phyloP scores from a whole-genome alignment of 192 early-diverging fungal species.

The Piromyces finnis region DNA sequence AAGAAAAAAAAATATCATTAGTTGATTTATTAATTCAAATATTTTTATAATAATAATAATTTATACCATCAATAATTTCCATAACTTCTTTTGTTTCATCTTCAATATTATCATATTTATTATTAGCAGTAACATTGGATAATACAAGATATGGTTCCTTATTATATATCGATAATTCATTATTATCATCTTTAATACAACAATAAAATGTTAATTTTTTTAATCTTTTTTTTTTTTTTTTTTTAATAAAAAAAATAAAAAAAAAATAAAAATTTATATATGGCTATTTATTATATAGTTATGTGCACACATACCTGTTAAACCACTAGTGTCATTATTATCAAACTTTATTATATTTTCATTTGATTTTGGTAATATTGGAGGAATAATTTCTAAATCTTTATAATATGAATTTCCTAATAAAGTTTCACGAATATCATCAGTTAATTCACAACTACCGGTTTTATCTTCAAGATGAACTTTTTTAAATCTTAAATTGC shows the following conservation, averaged over 20 bases:
- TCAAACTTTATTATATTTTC: neutral
- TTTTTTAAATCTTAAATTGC: conserved; percentile 55
- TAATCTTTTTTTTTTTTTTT: no score
- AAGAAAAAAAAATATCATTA: no score
- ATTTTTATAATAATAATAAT: no score
- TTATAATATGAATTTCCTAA: neutral
- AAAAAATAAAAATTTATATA: no score
- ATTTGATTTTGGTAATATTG: neutral
- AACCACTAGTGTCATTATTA: neutral
- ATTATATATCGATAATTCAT: neutral
- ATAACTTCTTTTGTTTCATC: neutral
- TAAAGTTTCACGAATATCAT: neutral
- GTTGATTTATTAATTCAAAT: no score
- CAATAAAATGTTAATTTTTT: no score
- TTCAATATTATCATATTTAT: neutral
- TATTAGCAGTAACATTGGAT: neutral
- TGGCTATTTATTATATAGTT: no score
- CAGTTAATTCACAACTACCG: neutral
- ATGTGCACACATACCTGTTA: no score
- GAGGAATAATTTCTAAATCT: neutral
- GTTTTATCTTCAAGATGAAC: conserved; percentile 50
- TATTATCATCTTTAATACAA: no score
- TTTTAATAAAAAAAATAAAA: no score
- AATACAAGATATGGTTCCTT: neutral
- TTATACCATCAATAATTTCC: neutral